phyloP scores from a whole-genome alignment of 2,329 filamentous ascomycete species.

The Hymenoscyphus fraxineus region DNA sequence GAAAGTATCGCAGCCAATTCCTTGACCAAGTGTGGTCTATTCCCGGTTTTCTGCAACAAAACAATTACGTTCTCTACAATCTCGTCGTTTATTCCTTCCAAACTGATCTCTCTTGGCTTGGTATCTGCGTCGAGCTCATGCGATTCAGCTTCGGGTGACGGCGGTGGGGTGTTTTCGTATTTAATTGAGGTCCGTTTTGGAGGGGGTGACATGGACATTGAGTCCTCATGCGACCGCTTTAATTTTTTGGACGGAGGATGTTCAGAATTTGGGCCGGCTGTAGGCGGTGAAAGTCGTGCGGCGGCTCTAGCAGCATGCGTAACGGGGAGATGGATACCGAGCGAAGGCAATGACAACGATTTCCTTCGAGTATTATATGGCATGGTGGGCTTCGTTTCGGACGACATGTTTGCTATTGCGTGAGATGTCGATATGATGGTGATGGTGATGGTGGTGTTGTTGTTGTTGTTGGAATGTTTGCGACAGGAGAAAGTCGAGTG shows the following conservation, averaged over 20 bases:
- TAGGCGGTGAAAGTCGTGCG: slow-evolving; percentile 37
- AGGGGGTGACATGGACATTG: slow-evolving; percentile 43
- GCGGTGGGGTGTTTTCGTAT: slow-evolving; percentile 74
- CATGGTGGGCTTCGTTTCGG: slow-evolving; percentile 49
- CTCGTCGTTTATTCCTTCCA: slow-evolving; percentile 85
- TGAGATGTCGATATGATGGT: slow-evolving; percentile 1
- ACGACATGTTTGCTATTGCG: slow-evolving; percentile 16
- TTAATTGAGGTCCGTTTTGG: slow-evolving; percentile 40
- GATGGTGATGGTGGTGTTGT: slow-evolving; percentile 6
- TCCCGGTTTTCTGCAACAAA: slow-evolving; percentile 84
- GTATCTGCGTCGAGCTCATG: slow-evolving; percentile 41
- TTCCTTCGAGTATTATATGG: slow-evolving; percentile 96
- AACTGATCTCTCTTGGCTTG: slow-evolving; percentile 60
- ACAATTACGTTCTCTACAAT: slow-evolving; percentile 89
- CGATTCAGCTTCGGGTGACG: slow-evolving; percentile 58
- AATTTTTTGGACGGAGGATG: slow-evolving; percentile 59
- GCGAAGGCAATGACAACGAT: slow-evolving; percentile 84
- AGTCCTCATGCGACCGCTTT: slow-evolving; percentile 70
- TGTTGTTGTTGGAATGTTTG: slow-evolving; percentile 14
- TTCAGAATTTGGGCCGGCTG: slow-evolving; percentile 31
- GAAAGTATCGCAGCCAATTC: slow-evolving; percentile 81
- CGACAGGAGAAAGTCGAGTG: slow-evolving; percentile 8
- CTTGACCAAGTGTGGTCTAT: slow-evolving; percentile 91
- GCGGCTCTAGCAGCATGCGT: slow-evolving; percentile 57
- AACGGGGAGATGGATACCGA: slow-evolving; percentile 84